These are phyloP conservation scores for Puccinia coronata DNA, from an alignment of 1,284 basidiomycete species.

Conservation along the genomic window DNA sequence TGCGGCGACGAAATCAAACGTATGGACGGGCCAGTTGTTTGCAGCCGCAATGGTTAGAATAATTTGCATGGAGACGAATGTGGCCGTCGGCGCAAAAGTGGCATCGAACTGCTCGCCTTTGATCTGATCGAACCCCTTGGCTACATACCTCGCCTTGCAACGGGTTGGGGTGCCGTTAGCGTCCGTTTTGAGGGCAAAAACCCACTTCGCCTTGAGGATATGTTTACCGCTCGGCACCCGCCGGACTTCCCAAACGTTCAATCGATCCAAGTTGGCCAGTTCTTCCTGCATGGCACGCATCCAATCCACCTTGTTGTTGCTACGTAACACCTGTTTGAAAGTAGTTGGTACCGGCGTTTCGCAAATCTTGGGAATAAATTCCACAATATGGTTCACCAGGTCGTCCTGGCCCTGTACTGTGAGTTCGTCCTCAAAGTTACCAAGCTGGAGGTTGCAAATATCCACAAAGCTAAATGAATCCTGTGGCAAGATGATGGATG, in stretches of 20 bases:
- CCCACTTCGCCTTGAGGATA: neutral
- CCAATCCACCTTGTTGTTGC: neutral
- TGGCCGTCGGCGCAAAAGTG: slow-evolving; percentile 19
- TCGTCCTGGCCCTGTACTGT: neutral
- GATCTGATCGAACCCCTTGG: neutral
- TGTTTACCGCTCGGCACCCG: neutral
- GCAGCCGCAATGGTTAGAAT: neutral
- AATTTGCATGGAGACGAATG: neutral
- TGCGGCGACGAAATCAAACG: slow-evolving; percentile 10
- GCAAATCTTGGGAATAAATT: too few relatives aligned
- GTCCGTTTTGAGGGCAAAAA: neutral
- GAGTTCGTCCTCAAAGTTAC: neutral
- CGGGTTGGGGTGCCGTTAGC: neutral
- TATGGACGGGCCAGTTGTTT: neutral
- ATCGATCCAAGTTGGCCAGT: neutral
- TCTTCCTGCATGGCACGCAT: neutral
- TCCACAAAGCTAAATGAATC: too few relatives aligned
- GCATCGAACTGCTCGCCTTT: neutral
- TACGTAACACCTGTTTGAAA: neutral
- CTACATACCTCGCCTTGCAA: slow-evolving; percentile 2
- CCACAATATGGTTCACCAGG: neutral
- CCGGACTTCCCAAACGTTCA: neutral
- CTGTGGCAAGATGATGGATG: too few relatives aligned
- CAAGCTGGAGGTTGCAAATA: neutral
- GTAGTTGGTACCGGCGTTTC: neutral